Conservation (phyloP, 2,329 filamentous ascomycete genomes). For the Fusarium hostae region DNA sequence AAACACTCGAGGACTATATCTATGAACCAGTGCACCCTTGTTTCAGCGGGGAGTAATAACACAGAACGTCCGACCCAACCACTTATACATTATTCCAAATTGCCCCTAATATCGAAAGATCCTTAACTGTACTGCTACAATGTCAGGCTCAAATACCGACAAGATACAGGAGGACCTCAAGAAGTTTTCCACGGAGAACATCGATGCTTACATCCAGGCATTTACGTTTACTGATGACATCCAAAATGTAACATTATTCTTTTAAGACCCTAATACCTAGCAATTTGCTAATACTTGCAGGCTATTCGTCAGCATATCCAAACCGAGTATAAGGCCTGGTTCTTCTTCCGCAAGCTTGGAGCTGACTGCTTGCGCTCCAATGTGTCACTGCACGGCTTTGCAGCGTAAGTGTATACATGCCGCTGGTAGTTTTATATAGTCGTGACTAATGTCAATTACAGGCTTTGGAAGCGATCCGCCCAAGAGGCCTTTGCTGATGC, state of each 20-base stretch:
- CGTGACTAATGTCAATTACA: background rate
- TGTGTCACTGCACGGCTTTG: constrained; percentile 7
- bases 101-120: background rate
- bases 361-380: constrained; percentile 6
- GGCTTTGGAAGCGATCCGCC: constrained; percentile 8
- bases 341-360: constrained; percentile 14
- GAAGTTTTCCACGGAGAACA: constrained; percentile 3
- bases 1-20: background rate
- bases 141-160: background rate
- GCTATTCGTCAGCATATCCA: constrained; percentile 1
- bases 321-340: background rate
- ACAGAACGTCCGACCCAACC: background rate
- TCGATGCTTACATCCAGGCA: background rate
- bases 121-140: background rate
- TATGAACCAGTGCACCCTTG: background rate
- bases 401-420: background rate
- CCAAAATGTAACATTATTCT: background rate
- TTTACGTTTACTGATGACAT: background rate
- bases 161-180: constrained; percentile 5
- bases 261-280: background rate
- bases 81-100: background rate
- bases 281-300: background rate
- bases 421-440: background rate
- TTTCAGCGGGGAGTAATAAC: background rate
- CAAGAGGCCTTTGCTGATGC: constrained; percentile 7